Base-by-base conservation (phyloP, 371 early-diverging fungal species). In the Capillidium rhysosporum region DNA sequence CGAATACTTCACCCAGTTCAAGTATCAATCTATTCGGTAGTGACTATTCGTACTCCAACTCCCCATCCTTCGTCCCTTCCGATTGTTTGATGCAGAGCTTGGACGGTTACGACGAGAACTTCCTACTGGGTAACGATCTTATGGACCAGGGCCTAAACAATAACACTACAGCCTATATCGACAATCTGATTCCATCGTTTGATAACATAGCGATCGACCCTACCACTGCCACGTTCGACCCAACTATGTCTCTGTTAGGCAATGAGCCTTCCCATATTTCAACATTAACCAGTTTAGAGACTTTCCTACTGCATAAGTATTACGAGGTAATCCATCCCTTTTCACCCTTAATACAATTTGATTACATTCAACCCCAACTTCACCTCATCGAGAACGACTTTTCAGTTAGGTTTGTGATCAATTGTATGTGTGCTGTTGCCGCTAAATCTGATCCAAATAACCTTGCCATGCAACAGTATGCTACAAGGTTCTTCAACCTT, bases 361-460 rank as follows among this genome's bases (percentile, higher is more conserved):
- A 18, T 7, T 18, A 7, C 7, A 7, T 43, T 14, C 21, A 18
- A 43, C 7, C 18, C 21, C 43, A 43, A 43, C 18, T 43, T 8
- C 18, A 23, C 3, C 9, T 9, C 16, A 20, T 51, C 20, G 31
- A 29, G 40, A 28, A 29, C 12, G 51, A 51, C 28, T 34, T 25
- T 8, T 34, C 34, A 7, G n/a, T 51, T 9, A 29, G 34, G 51
- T 51, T 51, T 18, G 10, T 51, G 10, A 38, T 51, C 8, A 31
- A 51, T 18, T 23, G 56, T 34, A 29, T 56, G 56, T 31, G 49
- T 40, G 20, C 51, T 14, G 46, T 41, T 10, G 60, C 40, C 2
- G 55, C 26, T 16, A 34, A 34, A 4, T 34, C 34, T 12, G 34
- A 34, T 34, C 34, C 34, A 4, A 34, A 12, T 12, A 12, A 34